Evolutionary conservation across 2,329 filamentous ascomycete species (phyloP).

Genomic region (Colletotrichum neosansevieriae): DNA sequence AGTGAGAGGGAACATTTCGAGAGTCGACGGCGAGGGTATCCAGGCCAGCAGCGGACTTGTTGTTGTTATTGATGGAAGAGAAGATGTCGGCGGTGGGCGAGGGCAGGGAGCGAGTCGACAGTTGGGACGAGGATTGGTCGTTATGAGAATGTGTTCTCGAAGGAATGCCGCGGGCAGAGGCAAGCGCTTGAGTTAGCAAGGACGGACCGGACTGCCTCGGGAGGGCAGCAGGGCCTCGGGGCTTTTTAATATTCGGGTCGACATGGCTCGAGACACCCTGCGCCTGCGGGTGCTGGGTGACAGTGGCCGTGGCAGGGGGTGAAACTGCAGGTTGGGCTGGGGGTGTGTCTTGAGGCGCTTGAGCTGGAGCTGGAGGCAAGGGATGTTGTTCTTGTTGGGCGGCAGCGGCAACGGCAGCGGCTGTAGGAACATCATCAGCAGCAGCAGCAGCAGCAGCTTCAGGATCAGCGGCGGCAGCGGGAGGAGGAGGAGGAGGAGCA

Average conservation of each 20-base stretch:
- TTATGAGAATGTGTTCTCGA: slow-evolving; percentile 33
- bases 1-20: slow-evolving; percentile 51
- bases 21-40: slow-evolving; percentile 28
- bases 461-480: slow-evolving; percentile 20
- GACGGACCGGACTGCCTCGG: slow-evolving; percentile 63
- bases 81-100: slow-evolving; percentile 18
- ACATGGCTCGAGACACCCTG: slow-evolving; percentile 47
- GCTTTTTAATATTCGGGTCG: slow-evolving; percentile 60
- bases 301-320: slow-evolving; percentile 41
- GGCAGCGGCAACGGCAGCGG: slow-evolving; percentile 15
- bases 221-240: slow-evolving; percentile 55
- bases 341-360: slow-evolving; percentile 41
- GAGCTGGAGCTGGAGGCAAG: slow-evolving; percentile 40
- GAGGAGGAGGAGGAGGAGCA: slow-evolving; percentile 8
- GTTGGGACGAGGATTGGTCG: slow-evolving; percentile 26
- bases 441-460: neutral
- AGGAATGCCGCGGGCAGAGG: slow-evolving; percentile 67
- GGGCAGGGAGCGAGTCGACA: slow-evolving; percentile 32
- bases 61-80: neutral
- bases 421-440: slow-evolving; percentile 6
- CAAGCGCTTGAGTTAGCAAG: slow-evolving; percentile 68
- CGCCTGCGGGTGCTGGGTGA: slow-evolving; percentile 38
- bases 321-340: slow-evolving; percentile 37
- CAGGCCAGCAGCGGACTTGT: slow-evolving; percentile 44
- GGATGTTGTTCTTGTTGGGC: slow-evolving; percentile 15